Evolutionary conservation across 2,329 filamentous ascomycete species (phyloP).

Genomic region (Westerdykella ornata): DNA sequence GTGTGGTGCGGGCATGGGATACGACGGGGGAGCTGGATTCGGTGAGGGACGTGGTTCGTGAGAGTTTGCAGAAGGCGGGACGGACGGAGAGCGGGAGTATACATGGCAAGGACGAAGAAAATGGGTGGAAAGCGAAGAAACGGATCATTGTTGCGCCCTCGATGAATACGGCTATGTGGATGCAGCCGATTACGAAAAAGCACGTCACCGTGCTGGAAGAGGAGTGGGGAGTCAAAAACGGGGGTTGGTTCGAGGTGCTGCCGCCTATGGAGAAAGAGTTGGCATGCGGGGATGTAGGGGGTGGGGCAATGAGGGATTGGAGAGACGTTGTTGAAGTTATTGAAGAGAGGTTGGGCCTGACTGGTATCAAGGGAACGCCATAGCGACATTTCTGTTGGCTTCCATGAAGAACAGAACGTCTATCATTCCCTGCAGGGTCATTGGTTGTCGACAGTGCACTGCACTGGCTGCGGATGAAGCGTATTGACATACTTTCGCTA

Average conservation of each 20-base stretch:
- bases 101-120: constrained; percentile 12
- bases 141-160: constrained; percentile 69
- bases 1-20: constrained; percentile 84
- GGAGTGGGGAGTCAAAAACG: constrained; percentile 58
- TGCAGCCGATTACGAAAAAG: constrained; percentile 69
- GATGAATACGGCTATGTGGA: constrained; percentile 92
- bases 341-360: constrained; percentile 39
- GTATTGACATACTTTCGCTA: no score
- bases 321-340: constrained; percentile 62
- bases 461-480: no score
- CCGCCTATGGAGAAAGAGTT: constrained; percentile 67
- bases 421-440: no score
- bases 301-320: constrained; percentile 80
- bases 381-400: no score
- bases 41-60: constrained; percentile 19
- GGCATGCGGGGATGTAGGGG: constrained; percentile 78
- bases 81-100: neutral
- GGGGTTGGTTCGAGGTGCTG: constrained; percentile 61
- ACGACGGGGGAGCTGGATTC: constrained; percentile 40
- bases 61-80: constrained; percentile 5
- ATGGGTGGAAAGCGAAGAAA: constrained; percentile 43
- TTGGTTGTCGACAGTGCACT: no score
- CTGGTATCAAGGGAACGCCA: no score
- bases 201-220: constrained; percentile 64
- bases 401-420: no score